A percentile compares a stretch with the other conserved stretches of the same genome.
These are phyloP conservation scores for Exserohilum turcica DNA, from an alignment of 2,329 filamentous ascomycete genomes.

Conservation along the genomic window DNA sequence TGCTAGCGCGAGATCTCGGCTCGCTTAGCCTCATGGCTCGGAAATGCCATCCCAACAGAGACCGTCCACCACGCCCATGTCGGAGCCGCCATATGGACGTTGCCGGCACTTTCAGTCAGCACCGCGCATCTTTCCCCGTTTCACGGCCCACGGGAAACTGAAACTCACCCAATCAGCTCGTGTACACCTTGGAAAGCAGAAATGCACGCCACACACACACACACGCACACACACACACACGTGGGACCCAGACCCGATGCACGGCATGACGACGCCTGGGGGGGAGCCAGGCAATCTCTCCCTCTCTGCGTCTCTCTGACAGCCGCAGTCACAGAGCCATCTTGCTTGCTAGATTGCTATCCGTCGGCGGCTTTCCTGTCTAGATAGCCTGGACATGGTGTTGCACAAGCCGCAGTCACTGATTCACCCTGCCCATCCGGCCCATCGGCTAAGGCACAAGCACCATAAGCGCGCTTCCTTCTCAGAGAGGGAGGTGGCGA, in stretches of 20 bases:
- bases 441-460: background rate
- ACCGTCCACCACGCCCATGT: background rate
- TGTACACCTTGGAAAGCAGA: background rate
- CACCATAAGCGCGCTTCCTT: background rate
- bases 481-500: no score
- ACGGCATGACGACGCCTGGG: background rate
- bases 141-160: conserved; percentile 9
- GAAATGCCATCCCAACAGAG: conserved; percentile 16
- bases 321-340: background rate
- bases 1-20: background rate
- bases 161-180: background rate
- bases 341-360: background rate
- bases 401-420: background rate
- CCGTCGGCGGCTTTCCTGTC: background rate
- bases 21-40: conserved; percentile 7
- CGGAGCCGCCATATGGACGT: background rate
- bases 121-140: conserved; percentile 15
- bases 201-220: background rate
- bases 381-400: background rate
- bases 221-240: no score
- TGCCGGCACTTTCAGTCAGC: conserved; percentile 3
- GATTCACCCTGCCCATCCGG: background rate
- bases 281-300: background rate
- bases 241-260: background rate
- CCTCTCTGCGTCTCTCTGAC: background rate